These are phyloP conservation scores for Mortierella sp. DNA, from an alignment of 371 early-diverging fungal genomes.

Conservation along the genomic window DNA sequence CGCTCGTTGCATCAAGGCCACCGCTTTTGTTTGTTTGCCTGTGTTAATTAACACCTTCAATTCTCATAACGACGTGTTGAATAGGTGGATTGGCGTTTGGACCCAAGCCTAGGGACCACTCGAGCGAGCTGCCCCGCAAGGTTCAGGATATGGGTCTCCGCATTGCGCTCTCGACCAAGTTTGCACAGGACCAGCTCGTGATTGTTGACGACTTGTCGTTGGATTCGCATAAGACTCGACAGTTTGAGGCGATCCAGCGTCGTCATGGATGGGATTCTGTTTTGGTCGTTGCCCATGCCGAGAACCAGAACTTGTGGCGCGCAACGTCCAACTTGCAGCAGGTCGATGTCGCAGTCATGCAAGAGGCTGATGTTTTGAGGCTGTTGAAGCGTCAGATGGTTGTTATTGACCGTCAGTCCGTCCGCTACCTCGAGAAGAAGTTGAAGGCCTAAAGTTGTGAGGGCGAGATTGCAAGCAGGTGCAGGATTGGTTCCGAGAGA, in stretches of 20 bases:
- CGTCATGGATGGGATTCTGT: slow-evolving; percentile 66
- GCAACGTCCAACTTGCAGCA: slow-evolving; percentile 79
- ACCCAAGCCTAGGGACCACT: slow-evolving; percentile 88
- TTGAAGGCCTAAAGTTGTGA: slow-evolving; percentile 32
- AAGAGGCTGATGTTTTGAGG: slow-evolving; percentile 85
- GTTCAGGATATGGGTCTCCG: slow-evolving; percentile 89
- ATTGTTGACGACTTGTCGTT: slow-evolving; percentile 83
- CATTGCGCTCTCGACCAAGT: slow-evolving; percentile 90
- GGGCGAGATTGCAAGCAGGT: not conserved
- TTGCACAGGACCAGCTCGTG: slow-evolving; percentile 88
- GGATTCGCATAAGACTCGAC: slow-evolving; percentile 70
- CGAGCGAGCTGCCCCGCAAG: slow-evolving; percentile 86
- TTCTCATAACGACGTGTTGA: not conserved
- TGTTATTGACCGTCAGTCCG: slow-evolving; percentile 71
- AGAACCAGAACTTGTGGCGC: slow-evolving; percentile 68
- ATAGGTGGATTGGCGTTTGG: slow-evolving; percentile 90
- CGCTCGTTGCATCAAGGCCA: not conserved
- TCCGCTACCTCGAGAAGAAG: slow-evolving; percentile 56
- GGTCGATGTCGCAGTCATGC: slow-evolving; percentile 74
- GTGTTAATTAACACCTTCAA: too few relatives aligned
- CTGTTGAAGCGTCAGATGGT: slow-evolving; percentile 83
- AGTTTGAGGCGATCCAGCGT: slow-evolving; percentile 65
- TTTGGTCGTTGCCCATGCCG: slow-evolving; percentile 66
- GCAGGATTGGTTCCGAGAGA: not conserved
- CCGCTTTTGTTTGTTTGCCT: too few relatives aligned